Evolutionary conservation across 345 rosid genomes (phyloP), one percentile per base, ranked within the genome.

Genomic region (Anacardium occidentale): DNA sequence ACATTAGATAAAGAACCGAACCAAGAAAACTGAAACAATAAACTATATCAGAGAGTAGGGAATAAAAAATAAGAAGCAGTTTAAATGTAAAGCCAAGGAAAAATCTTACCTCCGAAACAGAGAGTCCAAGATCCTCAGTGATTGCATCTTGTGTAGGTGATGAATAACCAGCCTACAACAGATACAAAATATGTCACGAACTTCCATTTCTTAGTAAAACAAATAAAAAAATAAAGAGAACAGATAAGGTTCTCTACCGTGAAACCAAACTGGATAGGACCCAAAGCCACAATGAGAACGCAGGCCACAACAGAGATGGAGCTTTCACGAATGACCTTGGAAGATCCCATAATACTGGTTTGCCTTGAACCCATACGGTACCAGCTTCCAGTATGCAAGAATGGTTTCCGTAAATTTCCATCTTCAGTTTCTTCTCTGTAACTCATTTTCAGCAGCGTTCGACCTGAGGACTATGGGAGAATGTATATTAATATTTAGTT

Each of bases 261-360:
- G 89, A 91, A 95, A 29, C 99, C 99, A 63, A 91, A 95, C 85
- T 95, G 99, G 74, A 92, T 90, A 66, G 99, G 99, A 79, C 99
- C 99, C 73, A 95, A 82, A 75, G 98, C 99, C 56, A 95, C 98
- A 77, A 95, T 92, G 78, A 95, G 50, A 42, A 95, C 99, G 63
- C 98, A 92, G 14, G 98, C 99, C 34, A 95, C 78, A 66, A 95
- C 98, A 53, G 99, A 95, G 70, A 95, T 76, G 45, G 99, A 95
- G 81, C 85, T 82, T 52, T 95, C 99, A 3, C 92, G 88, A 53
- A 95, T 87, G 70, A 66, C 91, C 76, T 89, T 93, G 42, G 97
- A 84, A 0, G 98, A 95, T 3, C 97, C 97, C 92, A 91, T 69
- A 93, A 90, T 85, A 80, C 99, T 91, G 12, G 97, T 91, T 71